phyloP scores from a whole-genome alignment of 306 rosid species.

The Pterocarpus santalinus region DNA sequence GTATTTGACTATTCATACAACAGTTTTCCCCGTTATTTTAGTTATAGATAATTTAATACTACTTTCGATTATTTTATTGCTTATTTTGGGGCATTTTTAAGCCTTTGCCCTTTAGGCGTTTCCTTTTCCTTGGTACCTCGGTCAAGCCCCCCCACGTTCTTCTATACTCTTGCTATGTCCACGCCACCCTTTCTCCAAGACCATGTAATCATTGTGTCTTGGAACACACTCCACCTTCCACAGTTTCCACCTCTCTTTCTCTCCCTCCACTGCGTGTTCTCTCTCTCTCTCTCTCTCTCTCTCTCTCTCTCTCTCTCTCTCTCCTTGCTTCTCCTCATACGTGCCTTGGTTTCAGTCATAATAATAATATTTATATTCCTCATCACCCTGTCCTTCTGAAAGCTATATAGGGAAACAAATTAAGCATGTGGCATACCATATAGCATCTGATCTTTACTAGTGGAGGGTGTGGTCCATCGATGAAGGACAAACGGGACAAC shows the following conservation, averaged over 20 bases:
- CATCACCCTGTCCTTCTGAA: too few species aligned
- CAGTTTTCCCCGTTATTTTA: too few species aligned
- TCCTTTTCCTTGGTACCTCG: too few species aligned
- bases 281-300: neutral
- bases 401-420: neutral
- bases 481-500: slow-evolving; percentile 11
- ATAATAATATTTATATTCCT: slow-evolving; percentile 7
- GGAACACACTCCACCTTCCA: slow-evolving; percentile 79
- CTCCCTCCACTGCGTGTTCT: neutral
- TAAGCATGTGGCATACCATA: neutral
- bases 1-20: neutral
- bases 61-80: neutral
- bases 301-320: slow-evolving; percentile 8
- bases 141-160: slow-evolving; percentile 78
- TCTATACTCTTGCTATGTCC: slow-evolving; percentile 79
- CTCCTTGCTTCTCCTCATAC: neutral
- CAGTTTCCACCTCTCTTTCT: neutral
- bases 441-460: neutral
- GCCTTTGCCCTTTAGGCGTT: too few species aligned
- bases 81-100: neutral
- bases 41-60: too few species aligned
- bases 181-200: slow-evolving; percentile 93
- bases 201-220: slow-evolving; percentile 98
- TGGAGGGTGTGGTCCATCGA: slow-evolving; percentile 25
- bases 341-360: slow-evolving; percentile 62